These are phyloP conservation scores for Phialophora expanda DNA, from an alignment of 2,329 filamentous ascomycete species.

Conservation along the genomic window DNA sequence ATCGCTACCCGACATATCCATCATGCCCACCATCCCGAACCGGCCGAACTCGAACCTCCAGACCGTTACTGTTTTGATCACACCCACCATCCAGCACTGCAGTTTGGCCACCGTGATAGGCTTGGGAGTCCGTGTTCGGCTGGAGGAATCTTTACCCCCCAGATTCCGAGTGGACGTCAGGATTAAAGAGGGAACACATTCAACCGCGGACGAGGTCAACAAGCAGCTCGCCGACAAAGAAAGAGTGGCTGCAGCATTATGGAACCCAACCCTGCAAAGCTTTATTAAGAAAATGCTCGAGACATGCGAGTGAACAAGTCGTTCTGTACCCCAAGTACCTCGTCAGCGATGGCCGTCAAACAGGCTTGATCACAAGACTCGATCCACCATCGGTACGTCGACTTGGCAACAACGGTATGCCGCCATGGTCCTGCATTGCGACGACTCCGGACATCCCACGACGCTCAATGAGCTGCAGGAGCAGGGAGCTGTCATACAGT, in stretches of 20 bases:
- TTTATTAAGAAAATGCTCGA: constrained; percentile 93
- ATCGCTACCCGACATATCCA: constrained; percentile 90
- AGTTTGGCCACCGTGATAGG: constrained; percentile 96
- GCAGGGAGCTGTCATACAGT: not conserved
- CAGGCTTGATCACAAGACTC: not conserved
- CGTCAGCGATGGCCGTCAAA: not conserved
- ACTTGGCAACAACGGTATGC: no score
- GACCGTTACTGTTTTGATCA: constrained; percentile 84
- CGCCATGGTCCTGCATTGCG: not conserved
- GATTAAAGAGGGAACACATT: constrained; percentile 96
- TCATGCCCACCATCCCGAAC: constrained; percentile 69
- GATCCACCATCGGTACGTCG: not conserved
- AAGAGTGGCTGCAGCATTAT: constrained; percentile 88
- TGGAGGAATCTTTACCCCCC: constrained; percentile 88
- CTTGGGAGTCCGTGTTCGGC: constrained; percentile 84
- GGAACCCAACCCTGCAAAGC: constrained; percentile 87
- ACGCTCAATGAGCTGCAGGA: not conserved
- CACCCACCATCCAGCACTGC: constrained; percentile 96
- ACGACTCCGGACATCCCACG: not conserved
- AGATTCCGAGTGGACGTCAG: constrained; percentile 90
- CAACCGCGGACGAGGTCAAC: constrained; percentile 91
- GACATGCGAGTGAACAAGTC: constrained; percentile 67
- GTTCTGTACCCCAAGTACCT: not conserved
- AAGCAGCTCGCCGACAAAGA: constrained; percentile 98
- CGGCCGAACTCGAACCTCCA: constrained; percentile 65